phyloP scores from a whole-genome alignment of 345 rosid genomes.

The Heritiera fomes region DNA sequence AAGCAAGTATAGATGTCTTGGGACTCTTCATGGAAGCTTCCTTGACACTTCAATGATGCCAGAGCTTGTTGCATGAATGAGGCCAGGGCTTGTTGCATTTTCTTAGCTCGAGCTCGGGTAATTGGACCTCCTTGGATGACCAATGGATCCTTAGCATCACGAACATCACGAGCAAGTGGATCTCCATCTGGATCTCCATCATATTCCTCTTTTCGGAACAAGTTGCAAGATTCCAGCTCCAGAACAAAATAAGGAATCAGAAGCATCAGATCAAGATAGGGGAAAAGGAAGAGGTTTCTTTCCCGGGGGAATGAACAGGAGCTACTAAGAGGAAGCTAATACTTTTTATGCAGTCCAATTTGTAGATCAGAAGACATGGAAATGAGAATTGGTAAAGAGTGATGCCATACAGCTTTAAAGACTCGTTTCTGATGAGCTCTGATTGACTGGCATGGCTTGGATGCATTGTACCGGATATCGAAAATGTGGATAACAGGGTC shows the following conservation, averaged over 20 bases:
- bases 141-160: too few species aligned
- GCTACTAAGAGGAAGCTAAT: neutral
- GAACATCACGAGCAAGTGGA: too few species aligned
- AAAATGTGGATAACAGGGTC: slow-evolving; percentile 89
- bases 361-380: slow-evolving; percentile 88
- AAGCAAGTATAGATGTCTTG: too few species aligned
- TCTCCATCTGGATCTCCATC: too few species aligned
- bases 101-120: too few species aligned
- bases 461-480: slow-evolving; percentile 78
- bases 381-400: slow-evolving; percentile 66
- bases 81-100: too few species aligned
- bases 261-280: slow-evolving; percentile 3
- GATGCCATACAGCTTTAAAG: slow-evolving; percentile 85
- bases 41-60: too few species aligned
- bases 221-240: neutral
- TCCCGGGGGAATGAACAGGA: neutral
- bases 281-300: neutral
- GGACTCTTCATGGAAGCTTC: too few species aligned
- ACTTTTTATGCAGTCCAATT: slow-evolving; percentile 76
- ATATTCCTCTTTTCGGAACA: neutral
- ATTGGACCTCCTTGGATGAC: too few species aligned
- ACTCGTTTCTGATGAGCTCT: slow-evolving; percentile 88
- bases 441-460: slow-evolving; percentile 77
- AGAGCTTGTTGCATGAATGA: too few species aligned
- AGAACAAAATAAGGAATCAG: neutral